Evolutionary conservation across 805 yeast species (phyloP), one percentile per base, ranked within the genome.

Genomic region (Tetrapisispora namnaoensis): DNA sequence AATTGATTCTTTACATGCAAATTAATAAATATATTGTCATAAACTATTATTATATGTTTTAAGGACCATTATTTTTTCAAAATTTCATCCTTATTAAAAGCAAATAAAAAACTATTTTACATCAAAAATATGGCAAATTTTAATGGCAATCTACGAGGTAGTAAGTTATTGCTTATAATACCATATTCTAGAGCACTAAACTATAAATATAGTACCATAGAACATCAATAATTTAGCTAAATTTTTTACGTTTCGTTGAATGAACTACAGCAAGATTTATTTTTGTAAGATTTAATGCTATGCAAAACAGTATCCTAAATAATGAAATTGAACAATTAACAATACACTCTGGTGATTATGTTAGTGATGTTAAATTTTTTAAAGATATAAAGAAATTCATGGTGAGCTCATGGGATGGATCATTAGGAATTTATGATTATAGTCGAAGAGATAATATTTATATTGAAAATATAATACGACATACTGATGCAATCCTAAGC

Each of bases 331-430:
- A 53, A 5, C 45, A 51, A 22, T 34, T 60, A 10, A 36, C 45
- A 3, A 45, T 50, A 27, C 56, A 44, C 2, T 54, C 63, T 13
- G 44, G 44, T 14, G 67, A 63, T 49, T 63, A 61, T 45, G 54
- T 63, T 6, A 58, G 66, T 47, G 62, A 57, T 42, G 18, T 61
- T 6, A 51, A 55, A 20, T 53, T 65, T 16, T 46, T 62, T 2
- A 49, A 56, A 4, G 58, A 54, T 8, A 53, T 54, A 11, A 52
- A 54, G n/a, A 70, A 71, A 45, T 64, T 82, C 14, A 60, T 77
- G 3, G 77, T 70, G 1, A 69, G 82, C 2, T 68, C 82, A 0
- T 82, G 88, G 86, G 85, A 80, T 54, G 74, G 77, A 3, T 57
- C 68, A 3, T 57, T 79, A 0, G 57, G 70, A 4, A 60, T 78